Percentiles rank a stretch among this genome's conserved stretches.
Conservation (phyloP, 2,329 filamentous ascomycete species). For the Penicillium corylophilum region DNA sequence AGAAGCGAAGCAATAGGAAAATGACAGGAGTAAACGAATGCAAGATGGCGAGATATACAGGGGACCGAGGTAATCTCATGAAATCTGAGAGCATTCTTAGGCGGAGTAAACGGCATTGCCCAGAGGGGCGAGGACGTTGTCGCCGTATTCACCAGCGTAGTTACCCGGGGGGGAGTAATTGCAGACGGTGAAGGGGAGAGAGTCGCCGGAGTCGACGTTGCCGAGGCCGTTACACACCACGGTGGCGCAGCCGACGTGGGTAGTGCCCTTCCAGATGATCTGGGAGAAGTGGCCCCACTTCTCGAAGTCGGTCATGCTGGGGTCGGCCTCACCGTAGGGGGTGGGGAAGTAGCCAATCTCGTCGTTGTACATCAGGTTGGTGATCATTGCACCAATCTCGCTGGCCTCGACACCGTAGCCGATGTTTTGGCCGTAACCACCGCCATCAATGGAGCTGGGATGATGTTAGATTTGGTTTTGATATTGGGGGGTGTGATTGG, state of each 20-base stretch:
- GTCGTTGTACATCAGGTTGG: constrained; percentile 84
- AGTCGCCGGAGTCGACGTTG: constrained; percentile 41
- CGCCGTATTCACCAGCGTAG: constrained; percentile 52
- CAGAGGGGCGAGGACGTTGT: constrained; percentile 48
- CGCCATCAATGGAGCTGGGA: constrained; percentile 52
- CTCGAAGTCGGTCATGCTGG: constrained; percentile 63
- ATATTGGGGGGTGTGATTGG: constrained; percentile 31
- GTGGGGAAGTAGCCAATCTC: constrained; percentile 62
- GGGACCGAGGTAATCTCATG: background rate
- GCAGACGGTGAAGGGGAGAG: constrained; percentile 78
- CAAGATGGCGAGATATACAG: background rate
- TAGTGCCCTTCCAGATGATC: constrained; percentile 67
- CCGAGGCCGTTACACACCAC: constrained; percentile 46
- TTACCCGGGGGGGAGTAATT: constrained; percentile 79
- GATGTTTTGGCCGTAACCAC: constrained; percentile 88
- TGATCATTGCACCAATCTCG: constrained; percentile 67
- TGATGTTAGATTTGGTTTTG: constrained; percentile 2
- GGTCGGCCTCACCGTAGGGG: constrained; percentile 60
- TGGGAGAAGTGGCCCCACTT: constrained; percentile 74
- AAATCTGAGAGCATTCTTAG: constrained; percentile 14
- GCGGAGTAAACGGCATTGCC: constrained; percentile 37
- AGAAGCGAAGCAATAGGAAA: constrained; percentile 12
- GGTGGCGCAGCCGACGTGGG: constrained; percentile 62
- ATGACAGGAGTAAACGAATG: constrained; percentile 13
- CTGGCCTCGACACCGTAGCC: constrained; percentile 62